Percentiles rank a stretch among this genome's conserved stretches.
Evolutionary conservation across 805 yeast genomes (phyloP).

Genomic region (Wickerhamiella azymoides): DNA sequence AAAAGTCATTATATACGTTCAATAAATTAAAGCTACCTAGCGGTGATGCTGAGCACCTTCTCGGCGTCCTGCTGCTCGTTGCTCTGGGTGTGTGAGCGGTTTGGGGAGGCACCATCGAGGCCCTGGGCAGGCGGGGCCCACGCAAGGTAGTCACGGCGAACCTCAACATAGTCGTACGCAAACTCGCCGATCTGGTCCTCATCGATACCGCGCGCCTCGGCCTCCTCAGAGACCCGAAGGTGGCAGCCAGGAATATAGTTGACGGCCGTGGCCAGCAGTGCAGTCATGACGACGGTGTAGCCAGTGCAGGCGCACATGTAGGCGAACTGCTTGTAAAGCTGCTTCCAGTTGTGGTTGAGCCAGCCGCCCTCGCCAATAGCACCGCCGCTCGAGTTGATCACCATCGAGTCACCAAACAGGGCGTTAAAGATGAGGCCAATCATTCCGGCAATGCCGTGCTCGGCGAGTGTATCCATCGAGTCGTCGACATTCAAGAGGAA

Average conservation of each 20-base stretch:
- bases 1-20: background rate
- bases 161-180: constrained; percentile 97
- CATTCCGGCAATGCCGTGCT: constrained; percentile 94
- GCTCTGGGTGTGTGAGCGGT: background rate
- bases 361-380: constrained; percentile 86
- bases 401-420: constrained; percentile 72
- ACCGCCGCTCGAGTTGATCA: constrained; percentile 79
- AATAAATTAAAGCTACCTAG: background rate
- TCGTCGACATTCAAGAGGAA: constrained; percentile 75
- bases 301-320: constrained; percentile 63
- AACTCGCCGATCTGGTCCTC: constrained; percentile 97
- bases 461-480: constrained; percentile 90
- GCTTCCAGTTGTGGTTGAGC: constrained; percentile 81
- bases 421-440: constrained; percentile 84
- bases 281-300: constrained; percentile 64
- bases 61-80: constrained; percentile 2
- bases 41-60: constrained; percentile 1
- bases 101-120: constrained; percentile 5
- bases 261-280: constrained; percentile 56
- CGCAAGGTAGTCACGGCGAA: constrained; percentile 63
- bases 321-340: constrained; percentile 79
- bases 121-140: constrained; percentile 27
- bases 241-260: constrained; percentile 70
- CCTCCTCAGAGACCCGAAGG: constrained; percentile 69
- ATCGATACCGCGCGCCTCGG: constrained; percentile 81